A percentile compares a stretch with the other conserved stretches of the same genome.
Conservation (phyloP, 1,284 basidiomycete species). For the Heterobasidion annosum region DNA sequence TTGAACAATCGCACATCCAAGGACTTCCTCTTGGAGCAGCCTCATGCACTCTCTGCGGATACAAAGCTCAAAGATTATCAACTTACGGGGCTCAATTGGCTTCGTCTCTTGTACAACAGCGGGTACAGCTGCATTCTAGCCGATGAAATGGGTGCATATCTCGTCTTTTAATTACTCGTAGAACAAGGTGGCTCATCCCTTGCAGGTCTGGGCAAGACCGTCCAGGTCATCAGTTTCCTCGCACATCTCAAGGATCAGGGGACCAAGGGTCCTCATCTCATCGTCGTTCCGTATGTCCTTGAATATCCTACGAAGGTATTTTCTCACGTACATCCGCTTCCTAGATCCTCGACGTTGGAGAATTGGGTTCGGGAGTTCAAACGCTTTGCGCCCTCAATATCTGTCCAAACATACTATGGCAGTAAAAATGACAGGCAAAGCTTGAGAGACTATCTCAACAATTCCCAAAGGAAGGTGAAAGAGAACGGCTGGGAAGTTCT, state of each 20-base stretch:
- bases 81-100: constrained; percentile 95
- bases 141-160: constrained; percentile 87
- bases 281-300: constrained; percentile 83
- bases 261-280: constrained; percentile 79
- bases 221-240: constrained; percentile 96
- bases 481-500: constrained; percentile 83
- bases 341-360: constrained; percentile 89
- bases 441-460: constrained; percentile 66
- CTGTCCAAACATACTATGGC: constrained; percentile 92
- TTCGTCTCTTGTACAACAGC: constrained; percentile 79
- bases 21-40: constrained; percentile 72
- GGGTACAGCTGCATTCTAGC: constrained; percentile 91
- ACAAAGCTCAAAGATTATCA: constrained; percentile 95
- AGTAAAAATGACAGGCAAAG: constrained; percentile 80
- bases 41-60: constrained; percentile 56
- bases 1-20: constrained; percentile 37
- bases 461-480: constrained; percentile 39
- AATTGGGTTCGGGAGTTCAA: constrained; percentile 98
- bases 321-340: not conserved
- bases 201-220: constrained; percentile 94
- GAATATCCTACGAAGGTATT: not conserved
- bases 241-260: constrained; percentile 80
- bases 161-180: constrained; percentile 3
- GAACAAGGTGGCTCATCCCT: constrained; percentile 3
- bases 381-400: constrained; percentile 81